phyloP scores from a whole-genome alignment of 176 grass and related monocot species.

The Eragrostis curvula region DNA sequence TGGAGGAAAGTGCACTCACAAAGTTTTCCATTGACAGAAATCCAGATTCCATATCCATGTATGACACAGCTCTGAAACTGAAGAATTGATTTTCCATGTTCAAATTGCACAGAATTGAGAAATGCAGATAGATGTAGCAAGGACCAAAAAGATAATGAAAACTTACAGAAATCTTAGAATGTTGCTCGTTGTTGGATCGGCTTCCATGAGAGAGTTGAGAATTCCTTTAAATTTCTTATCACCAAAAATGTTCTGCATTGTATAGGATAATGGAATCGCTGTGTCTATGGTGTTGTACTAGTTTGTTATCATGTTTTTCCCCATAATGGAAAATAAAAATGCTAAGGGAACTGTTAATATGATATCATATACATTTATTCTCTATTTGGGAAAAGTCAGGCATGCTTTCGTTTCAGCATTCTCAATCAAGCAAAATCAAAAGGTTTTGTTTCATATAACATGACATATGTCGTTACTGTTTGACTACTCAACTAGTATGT shows the following conservation, averaged over 20 bases:
- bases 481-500: conserved; percentile 35
- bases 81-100: conserved; percentile 36
- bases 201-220: conserved; percentile 66
- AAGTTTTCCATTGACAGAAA: conserved; percentile 71
- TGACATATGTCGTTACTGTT: not conserved
- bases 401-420: not conserved
- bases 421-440: not conserved
- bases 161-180: conserved; percentile 86
- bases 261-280: conserved; percentile 43
- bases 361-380: conserved; percentile 27
- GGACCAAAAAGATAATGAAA: conserved; percentile 31
- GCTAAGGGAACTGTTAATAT: conserved; percentile 31
- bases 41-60: conserved; percentile 86
- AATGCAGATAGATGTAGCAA: conserved; percentile 10
- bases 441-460: conserved; percentile 1
- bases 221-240: conserved; percentile 80
- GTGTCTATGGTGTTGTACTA: not conserved
- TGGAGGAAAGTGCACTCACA: conserved; percentile 60
- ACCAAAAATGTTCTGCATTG: conserved; percentile 67
- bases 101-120: conserved; percentile 25
- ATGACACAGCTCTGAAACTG: conserved; percentile 83
- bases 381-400: not conserved
- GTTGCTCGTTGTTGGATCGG: conserved; percentile 72
- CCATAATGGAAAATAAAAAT: conserved; percentile 1
- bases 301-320: conserved; percentile 9